These are phyloP conservation scores for Trametes pubescens DNA, from an alignment of 1,284 basidiomycete species.

Conservation along the genomic window DNA sequence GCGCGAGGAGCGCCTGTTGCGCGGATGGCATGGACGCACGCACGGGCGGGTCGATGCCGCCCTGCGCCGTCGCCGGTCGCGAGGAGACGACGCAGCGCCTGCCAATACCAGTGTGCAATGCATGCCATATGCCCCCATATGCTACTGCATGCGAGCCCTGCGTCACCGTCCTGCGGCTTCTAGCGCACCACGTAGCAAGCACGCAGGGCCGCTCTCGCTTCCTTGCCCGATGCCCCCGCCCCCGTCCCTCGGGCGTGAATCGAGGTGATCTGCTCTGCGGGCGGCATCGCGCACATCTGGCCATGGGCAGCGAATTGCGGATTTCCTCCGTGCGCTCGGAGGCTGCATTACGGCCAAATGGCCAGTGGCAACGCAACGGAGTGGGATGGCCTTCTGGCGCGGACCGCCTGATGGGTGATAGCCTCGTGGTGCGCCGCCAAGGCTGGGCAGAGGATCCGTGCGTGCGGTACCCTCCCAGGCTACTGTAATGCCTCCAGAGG, in stretches of 20 bases:
- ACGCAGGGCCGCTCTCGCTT: not conserved
- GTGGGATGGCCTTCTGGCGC: not conserved
- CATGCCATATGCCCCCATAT: not conserved
- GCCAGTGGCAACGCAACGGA: too few relatives aligned
- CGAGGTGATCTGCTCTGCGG: constrained; percentile 13
- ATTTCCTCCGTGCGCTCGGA: not conserved
- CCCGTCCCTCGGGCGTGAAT: constrained; percentile 9
- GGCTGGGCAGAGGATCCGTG: not conserved
- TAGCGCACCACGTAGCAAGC: too few relatives aligned
- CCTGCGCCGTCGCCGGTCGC: constrained; percentile 11
- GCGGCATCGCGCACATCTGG: not conserved
- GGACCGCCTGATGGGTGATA: constrained; percentile 16
- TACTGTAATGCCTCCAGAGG: too few relatives aligned
- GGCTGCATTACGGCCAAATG: not conserved
- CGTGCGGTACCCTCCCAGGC: not conserved
- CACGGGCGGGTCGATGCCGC: constrained; percentile 5
- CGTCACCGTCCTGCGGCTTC: not conserved
- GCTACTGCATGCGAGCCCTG: not conserved
- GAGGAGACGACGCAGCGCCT: constrained; percentile 1
- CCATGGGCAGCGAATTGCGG: not conserved
- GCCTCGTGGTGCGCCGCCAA: constrained; percentile 15
- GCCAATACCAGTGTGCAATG: too few relatives aligned
- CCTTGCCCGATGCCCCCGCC: not conserved
- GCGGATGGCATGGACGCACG: not conserved
- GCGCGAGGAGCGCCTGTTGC: not conserved